phyloP scores from a whole-genome alignment of 805 yeast species.

The Wickerhamomyces bisporus region DNA sequence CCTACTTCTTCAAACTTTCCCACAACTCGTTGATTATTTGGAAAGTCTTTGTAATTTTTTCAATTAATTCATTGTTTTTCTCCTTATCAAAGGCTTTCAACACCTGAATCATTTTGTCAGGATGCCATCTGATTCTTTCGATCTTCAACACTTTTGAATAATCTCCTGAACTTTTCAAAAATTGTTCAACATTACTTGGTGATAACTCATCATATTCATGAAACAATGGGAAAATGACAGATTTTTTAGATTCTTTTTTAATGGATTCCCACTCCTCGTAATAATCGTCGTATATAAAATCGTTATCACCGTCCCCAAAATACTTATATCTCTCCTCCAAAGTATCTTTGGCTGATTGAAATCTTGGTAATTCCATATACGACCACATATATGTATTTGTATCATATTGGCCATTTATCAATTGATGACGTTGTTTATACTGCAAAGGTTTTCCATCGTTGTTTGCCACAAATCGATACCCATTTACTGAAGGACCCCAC shows the following conservation, averaged over 20 bases:
- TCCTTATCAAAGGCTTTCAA: conserved; percentile 13
- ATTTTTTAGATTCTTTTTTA: conserved; percentile 7
- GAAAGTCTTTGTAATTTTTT: conserved; percentile 34
- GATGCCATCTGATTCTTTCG: conserved; percentile 68
- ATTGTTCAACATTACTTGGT: conserved; percentile 8
- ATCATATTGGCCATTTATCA: conserved; percentile 3
- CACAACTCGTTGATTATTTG: conserved; percentile 38
- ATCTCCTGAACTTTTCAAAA: conserved; percentile 11
- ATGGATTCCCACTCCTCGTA: conserved; percentile 24
- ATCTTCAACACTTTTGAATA: conserved; percentile 26
- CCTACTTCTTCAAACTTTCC: conserved; percentile 16
- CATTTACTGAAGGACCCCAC: conserved; percentile 26
- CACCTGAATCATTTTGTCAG: conserved; percentile 49
- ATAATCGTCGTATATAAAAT: conserved; percentile 18
- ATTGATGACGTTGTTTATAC: conserved; percentile 9
- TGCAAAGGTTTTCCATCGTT: neutral
- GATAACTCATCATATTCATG: conserved; percentile 27
- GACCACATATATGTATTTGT: conserved; percentile 12
- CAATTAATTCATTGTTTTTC: conserved; percentile 10
- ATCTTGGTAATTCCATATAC: conserved; percentile 16
- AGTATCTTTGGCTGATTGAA: conserved; percentile 1
- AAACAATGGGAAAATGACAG: conserved; percentile 26
- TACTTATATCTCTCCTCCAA: neutral
- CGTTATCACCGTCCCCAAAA: neutral
- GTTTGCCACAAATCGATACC: conserved; percentile 19